Evolutionary conservation across 192 early-diverging fungal species (phyloP), one percentile per base, ranked within the genome.

Genomic region (Coemansia sp.): DNA sequence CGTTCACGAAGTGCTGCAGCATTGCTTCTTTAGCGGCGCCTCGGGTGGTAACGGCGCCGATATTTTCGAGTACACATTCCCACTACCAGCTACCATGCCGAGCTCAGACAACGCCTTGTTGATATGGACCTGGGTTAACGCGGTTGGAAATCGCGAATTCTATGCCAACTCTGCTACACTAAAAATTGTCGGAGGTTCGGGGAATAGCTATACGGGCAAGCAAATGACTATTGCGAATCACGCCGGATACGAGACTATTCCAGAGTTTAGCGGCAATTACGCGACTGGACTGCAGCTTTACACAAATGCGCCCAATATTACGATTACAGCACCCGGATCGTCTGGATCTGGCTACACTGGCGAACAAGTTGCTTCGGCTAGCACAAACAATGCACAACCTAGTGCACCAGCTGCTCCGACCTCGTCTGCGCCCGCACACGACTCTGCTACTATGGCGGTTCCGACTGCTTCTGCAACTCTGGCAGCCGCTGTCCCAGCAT

Each of bases 101-200:
- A 56, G 70, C 10, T 27, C 80, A 1, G 58, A 49, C 51, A 35
- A 58, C 4, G 78, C 71, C 1, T 51, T 79, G 0, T 76, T 86
- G 32, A 80, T 76, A 1, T 91, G 89, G 88, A 71, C 82, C 2
- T 89, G 89, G 89, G 85, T 87, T 37, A 88, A 87, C 60, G 87
- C 88, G 2, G 54, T 83, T 8, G 87, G 85, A 2, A 87, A 88
- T 58, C 79, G 83, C 37, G 89, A 91, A 72, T 88, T 82, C 48
- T 90, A 90, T 64, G 86, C 79, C 59, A 87, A 86, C 53, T 87
- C 87, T 62, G 83, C 85, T 25, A 85, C 82, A 51, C 77, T 89
- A 51, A 51, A 62, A 0, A 82, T 82, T 23, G 32, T 35, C 32
- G 62, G 66, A 0, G 49, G 53, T 66, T 65, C 70, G 0, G 27